Percentiles rank a stretch among this genome's conserved stretches.
Evolutionary conservation across 768 basidiomycete species (phyloP).

Genomic region (Polyporus arcularius): DNA sequence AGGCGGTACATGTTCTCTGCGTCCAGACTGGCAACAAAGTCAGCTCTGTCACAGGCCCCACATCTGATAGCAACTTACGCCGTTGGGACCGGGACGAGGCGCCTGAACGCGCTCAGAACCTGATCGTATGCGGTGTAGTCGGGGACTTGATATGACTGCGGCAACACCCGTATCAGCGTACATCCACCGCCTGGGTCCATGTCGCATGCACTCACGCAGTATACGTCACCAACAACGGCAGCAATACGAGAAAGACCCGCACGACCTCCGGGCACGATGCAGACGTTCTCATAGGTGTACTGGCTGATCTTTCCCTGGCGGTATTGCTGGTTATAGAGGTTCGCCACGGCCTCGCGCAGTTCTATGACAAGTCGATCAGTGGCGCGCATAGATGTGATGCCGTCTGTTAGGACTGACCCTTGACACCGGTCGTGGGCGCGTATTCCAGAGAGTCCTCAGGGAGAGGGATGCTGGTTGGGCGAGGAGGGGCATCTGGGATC

Average conservation of each 20-base stretch:
- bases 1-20: constrained; percentile 61
- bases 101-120: constrained; percentile 81
- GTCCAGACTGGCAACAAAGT: constrained; percentile 39
- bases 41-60: background rate
- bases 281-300: constrained; percentile 91
- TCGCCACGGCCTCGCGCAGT: constrained; percentile 87
- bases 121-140: constrained; percentile 92
- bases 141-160: constrained; percentile 83
- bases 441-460: constrained; percentile 81
- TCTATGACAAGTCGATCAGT: constrained; percentile 38
- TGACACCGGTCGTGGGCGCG: constrained; percentile 91
- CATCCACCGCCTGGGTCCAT: background rate
- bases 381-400: background rate
- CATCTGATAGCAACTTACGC: constrained; percentile 50
- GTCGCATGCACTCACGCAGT: constrained; percentile 41
- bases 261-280: constrained; percentile 93
- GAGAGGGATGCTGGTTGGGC: constrained; percentile 65
- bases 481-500: constrained; percentile 71
- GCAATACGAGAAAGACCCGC: constrained; percentile 89
- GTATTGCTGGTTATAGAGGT: constrained; percentile 87
- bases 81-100: constrained; percentile 89
- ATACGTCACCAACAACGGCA: constrained; percentile 89
- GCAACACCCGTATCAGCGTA: constrained; percentile 12
- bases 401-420: constrained; percentile 45
- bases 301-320: constrained; percentile 78